Percentiles rank a stretch among this genome's conserved stretches.
phyloP scores from a whole-genome alignment of 495 filamentous ascomycete genomes.

The Oidiodendron maius region DNA sequence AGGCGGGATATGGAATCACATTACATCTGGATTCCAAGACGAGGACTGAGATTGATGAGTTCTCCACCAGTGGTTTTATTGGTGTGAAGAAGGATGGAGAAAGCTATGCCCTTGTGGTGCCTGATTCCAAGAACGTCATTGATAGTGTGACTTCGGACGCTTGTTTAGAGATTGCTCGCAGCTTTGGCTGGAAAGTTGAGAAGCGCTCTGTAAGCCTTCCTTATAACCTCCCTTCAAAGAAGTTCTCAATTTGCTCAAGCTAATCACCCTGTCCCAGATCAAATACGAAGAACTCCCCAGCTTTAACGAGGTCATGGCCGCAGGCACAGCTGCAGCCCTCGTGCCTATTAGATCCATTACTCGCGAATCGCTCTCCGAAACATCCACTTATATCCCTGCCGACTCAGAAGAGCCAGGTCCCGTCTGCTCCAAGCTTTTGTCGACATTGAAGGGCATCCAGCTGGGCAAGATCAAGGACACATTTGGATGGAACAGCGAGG shows the following conservation, averaged over 20 bases:
- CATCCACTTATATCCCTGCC: constrained; percentile 57
- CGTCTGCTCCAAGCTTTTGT: constrained; percentile 60
- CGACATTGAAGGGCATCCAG: constrained; percentile 81
- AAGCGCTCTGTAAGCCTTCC: constrained; percentile 39
- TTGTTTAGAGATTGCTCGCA: constrained; percentile 59
- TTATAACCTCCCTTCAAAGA: not conserved
- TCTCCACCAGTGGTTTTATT: constrained; percentile 82
- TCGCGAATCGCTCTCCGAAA: constrained; percentile 52
- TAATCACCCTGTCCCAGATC: constrained; percentile 38
- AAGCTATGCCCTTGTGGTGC: constrained; percentile 65
- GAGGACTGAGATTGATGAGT: constrained; percentile 79
- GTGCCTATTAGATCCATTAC: constrained; percentile 89
- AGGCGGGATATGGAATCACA: constrained; percentile 77
- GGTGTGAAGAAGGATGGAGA: constrained; percentile 58
- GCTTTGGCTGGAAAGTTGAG: constrained; percentile 64
- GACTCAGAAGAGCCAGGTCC: constrained; percentile 62
- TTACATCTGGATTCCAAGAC: constrained; percentile 79
- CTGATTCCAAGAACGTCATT: constrained; percentile 77
- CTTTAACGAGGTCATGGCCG: constrained; percentile 85
- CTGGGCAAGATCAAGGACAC: constrained; percentile 66
- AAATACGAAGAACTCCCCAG: constrained; percentile 68
- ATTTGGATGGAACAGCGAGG: constrained; percentile 65
- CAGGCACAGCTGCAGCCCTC: constrained; percentile 85
- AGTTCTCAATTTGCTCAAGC: constrained; percentile 2
- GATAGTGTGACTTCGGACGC: constrained; percentile 73